Evolutionary conservation across 2,329 filamentous ascomycete genomes (phyloP), one percentile per base, ranked within the genome.

Genomic region (Hypoxylon sp.): DNA sequence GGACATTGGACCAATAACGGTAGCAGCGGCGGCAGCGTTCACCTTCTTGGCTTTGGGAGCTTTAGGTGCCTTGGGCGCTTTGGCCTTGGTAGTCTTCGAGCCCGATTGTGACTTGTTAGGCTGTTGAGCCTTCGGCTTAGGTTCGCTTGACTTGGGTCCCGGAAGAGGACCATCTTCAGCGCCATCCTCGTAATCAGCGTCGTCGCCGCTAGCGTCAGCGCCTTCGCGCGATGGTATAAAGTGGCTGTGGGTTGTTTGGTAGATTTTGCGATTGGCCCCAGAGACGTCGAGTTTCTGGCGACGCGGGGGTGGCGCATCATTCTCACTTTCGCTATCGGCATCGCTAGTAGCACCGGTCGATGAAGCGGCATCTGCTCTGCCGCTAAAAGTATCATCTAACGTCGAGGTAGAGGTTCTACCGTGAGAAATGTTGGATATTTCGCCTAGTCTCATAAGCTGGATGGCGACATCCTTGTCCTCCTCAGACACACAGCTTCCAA

Each of bases 401-500:
- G 93, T 97, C 1, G 93, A 97, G 5, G 91, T 91, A 6, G 93
- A 97, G 2, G 91, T 96, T 61, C 93, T 89, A 45, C 91, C 92
- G 65, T 96, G 90, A 1, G 91, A 96, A 66, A 95, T 88, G 69
- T 96, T 96, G 48, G 91, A 94, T 63, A 92, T 90, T 69, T 97
- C 92, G 34, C 94, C 92, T 45, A 99, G 82, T 63, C 93, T 89
- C 87, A 99, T 97, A 66, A 99, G 79, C 74, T 97, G 94, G 68
- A 97, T 87, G 49, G 94, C 94, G 56, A 97, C 94, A 73, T 99
- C 94, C 68, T 87, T 87, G 63, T 87, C 84, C 72, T 99, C 94
- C 69, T 99, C 94, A 9, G 93, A 97, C 71, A 99, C 93, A 71
- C 91, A 95, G 73, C 93, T 97, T 45, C 90, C 90, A 63, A 97